Base-by-base conservation (phyloP, 2,329 filamentous ascomycete species). In the Paracamarosporium sp. region DNA sequence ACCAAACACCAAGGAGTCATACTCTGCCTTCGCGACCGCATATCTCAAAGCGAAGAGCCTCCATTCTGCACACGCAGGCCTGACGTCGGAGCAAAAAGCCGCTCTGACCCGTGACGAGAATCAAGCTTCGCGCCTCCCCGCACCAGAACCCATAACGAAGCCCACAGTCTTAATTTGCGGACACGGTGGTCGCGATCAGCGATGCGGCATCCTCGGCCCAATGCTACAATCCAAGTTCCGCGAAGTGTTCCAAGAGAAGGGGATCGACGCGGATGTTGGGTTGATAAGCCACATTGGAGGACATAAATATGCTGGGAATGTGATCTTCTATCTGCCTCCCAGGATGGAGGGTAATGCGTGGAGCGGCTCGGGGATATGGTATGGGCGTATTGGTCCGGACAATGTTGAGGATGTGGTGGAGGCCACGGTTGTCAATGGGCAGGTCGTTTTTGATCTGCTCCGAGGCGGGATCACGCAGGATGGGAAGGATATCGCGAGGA, bases 241-340 rank as follows among this genome's bases (percentile, higher is more conserved):
- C 64, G 76, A 75, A 8, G 83, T 86, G 66, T 73, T 93, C 5
- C 75, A 76, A 2, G 75, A 72, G 4, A 76, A 79, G 17, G 85
- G 84, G 0, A 74, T 83, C 4, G 71, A 78, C 0, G 90, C 87
- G 1, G 80, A 88, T 46, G 84, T 93, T 0, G 91, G 86, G 0
- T 69, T 89, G 53, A 90, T 93, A 54, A 92, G 88, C 59, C 92
- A 96, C 68, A 88, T 96, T 52, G 91, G 91, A 1, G 92, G 92
- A 0, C 92, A 96, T 76, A 93, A 93, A 73, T 94, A 89, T 72
- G 92, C 92, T 0, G 92, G 92, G 1, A 96, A 96, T 73, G 85
- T 94, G 33, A 92, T 95, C 46, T 77, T 95, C 1, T 95, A 95
- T 68, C 73, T 95, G 5, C 91, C 92, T 4, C 89, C 88, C 0